Evolutionary conservation across 768 basidiomycete genomes (phyloP), one percentile per base, ranked within the genome.

Genomic region (Mycena kentingensis): DNA sequence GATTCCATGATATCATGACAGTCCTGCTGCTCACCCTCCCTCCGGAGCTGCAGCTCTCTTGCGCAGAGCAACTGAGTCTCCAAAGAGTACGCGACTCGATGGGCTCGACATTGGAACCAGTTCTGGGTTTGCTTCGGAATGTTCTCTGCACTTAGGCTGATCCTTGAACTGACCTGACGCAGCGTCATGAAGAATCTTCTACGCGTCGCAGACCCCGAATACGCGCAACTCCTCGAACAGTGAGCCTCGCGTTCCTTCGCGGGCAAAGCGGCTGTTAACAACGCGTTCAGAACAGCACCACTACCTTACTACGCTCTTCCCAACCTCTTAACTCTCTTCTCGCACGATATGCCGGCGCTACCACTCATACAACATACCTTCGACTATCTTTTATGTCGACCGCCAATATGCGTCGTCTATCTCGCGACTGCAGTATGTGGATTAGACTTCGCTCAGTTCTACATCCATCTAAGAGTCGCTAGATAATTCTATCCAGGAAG

Each of bases 1-100:
- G 94, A 38, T 96, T 90, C 69, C 94, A 97, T 64, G 94, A 97
- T 63, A 92, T 98, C 36, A 77, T 92, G 19, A 88, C 91, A 1
- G 92, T 97, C 12, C 54, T 97, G 3, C 85, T 84, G 60, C 75
- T 93, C 27, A 91, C 89, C 0, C 71, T 93, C 5, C 87, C 88
- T 2, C 67, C 67, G 22, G 80, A 83, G 37, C 60, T 82, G 21
- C 86, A 80, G 37, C 66, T 85, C 0, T 67, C 70, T 3, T 84
- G 81, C 42, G 76, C 77, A 6, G 90, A 93, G 71, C 84, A 88
- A 60, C 60, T 93, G 28, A 91, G 88, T 62, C 67, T 93, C 28
- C 83, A 90, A 43, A 67, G 93, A 18, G 75, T 95, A 5, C 75
- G 94, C 49, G 94, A 98, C 68, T 85, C 93, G 1, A 96, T 96